Evolutionary conservation across 352 stramenopile genomes (phyloP).

Genomic region (Globisporangium ultimum): DNA sequence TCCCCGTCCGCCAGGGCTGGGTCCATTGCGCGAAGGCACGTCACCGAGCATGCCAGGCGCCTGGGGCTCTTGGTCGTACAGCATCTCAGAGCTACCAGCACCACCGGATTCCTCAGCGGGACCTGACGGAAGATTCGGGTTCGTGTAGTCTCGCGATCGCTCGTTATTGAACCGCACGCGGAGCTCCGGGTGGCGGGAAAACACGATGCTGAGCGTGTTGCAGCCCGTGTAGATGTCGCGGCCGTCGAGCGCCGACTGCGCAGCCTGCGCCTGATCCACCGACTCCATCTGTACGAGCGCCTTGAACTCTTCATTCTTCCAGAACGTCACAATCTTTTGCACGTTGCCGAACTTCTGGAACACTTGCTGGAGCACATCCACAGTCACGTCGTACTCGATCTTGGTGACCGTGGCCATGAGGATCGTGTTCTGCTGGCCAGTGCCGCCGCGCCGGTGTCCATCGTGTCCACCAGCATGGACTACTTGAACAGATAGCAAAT

Average conservation of each 20-base stretch:
- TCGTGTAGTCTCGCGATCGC: slow-evolving; percentile 67
- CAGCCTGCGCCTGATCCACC: slow-evolving; percentile 63
- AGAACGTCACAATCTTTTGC: slow-evolving; percentile 80
- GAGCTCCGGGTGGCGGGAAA: slow-evolving; percentile 67
- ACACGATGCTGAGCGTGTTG: slow-evolving; percentile 79
- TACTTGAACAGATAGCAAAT: not conserved
- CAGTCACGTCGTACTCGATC: slow-evolving; percentile 82
- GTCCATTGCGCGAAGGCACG: slow-evolving; percentile 3
- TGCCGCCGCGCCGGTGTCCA: slow-evolving; percentile 25
- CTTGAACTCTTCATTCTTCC: slow-evolving; percentile 82
- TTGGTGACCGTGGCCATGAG: slow-evolving; percentile 79
- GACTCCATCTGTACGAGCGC: slow-evolving; percentile 79
- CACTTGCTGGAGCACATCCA: slow-evolving; percentile 78
- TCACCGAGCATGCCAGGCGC: slow-evolving; percentile 8
- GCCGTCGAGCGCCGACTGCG: slow-evolving; percentile 65
- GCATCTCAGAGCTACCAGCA: not conserved
- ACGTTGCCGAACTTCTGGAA: slow-evolving; percentile 86
- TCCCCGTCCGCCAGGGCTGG: not conserved
- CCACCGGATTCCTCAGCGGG: slow-evolving; percentile 8
- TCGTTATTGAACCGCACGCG: slow-evolving; percentile 78
- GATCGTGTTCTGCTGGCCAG: slow-evolving; percentile 55
- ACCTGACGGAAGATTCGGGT: slow-evolving; percentile 59
- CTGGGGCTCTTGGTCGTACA: slow-evolving; percentile 14
- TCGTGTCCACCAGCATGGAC: slow-evolving; percentile 6
- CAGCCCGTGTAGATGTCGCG: slow-evolving; percentile 86